phyloP scores from a whole-genome alignment of 805 yeast species.

The Cyberlindnera bimundalis region DNA sequence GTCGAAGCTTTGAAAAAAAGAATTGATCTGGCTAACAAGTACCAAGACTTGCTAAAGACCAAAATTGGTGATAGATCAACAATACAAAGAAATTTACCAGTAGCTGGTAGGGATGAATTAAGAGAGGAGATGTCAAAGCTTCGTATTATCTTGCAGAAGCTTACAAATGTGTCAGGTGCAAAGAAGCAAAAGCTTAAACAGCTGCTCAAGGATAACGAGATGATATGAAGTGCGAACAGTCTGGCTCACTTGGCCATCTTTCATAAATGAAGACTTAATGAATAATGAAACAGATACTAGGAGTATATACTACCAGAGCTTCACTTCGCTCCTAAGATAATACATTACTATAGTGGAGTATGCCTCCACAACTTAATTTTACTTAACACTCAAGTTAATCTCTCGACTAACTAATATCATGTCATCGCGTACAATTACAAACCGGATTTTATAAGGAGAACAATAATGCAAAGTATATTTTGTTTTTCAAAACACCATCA shows the following conservation, averaged over 20 bases:
- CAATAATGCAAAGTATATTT: constrained; percentile 11
- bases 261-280: too few relatives aligned
- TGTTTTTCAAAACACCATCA: constrained; percentile 1
- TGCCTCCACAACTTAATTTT: too few relatives aligned
- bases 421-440: too few relatives aligned
- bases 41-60: constrained; percentile 8
- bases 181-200: constrained; percentile 9
- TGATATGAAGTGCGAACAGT: too few relatives aligned
- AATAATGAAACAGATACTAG: too few relatives aligned
- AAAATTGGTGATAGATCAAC: constrained; percentile 22
- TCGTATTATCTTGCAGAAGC: constrained; percentile 18
- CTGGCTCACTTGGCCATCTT: too few relatives aligned
- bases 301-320: too few relatives aligned
- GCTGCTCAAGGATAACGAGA: constrained; percentile 1
- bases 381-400: too few relatives aligned
- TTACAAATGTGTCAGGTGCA: constrained; percentile 19
- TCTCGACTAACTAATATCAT: too few relatives aligned
- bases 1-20: constrained; percentile 12
- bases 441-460: constrained; percentile 5
- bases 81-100: constrained; percentile 18
- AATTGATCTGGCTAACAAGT: constrained; percentile 7
- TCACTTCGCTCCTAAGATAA: too few relatives aligned
- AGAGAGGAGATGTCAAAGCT: constrained; percentile 20
- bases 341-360: too few relatives aligned
- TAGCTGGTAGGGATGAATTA: constrained; percentile 15